Conservation (phyloP, 169 alveolate species). For the Neospora caninum region DNA sequence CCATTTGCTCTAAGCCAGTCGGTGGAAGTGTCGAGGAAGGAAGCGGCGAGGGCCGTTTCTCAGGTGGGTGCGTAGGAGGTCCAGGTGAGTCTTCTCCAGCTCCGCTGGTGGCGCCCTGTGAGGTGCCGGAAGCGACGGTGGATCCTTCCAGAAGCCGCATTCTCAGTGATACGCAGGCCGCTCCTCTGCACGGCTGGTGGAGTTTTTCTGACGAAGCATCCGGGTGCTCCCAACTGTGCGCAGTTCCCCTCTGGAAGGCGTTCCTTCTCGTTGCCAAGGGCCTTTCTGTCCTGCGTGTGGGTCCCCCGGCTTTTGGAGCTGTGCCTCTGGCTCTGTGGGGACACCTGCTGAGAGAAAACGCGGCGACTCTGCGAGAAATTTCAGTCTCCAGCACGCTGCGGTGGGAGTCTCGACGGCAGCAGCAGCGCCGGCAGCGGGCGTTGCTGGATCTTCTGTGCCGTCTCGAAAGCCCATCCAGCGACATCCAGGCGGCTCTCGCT, state of each 20-base stretch:
- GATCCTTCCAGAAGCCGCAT: too few species aligned
- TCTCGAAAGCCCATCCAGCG: not conserved
- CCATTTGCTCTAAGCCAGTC: too few species aligned
- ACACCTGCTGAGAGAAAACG: not conserved
- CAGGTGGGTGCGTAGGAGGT: too few species aligned
- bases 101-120: too few species aligned
- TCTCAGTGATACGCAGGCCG: too few species aligned
- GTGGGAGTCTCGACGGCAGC: constrained; percentile 2
- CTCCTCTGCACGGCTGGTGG: too few species aligned
- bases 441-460: not conserved
- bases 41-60: too few species aligned
- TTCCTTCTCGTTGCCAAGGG: not conserved
- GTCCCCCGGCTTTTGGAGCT: not conserved
- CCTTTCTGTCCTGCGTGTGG: not conserved
- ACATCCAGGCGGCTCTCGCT: not conserved
- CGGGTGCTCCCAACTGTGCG: too few species aligned
- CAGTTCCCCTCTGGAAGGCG: constrained; percentile 5
- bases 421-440: not conserved
- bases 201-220: too few species aligned
- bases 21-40: too few species aligned
- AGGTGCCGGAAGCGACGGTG: too few species aligned
- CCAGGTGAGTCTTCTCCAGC: too few species aligned
- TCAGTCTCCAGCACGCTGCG: not conserved
- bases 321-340: constrained; percentile 1
- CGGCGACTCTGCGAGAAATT: not conserved